Evolutionary conservation across 768 basidiomycete genomes (phyloP), one percentile per base, ranked within the genome.

Genomic region (Boletus rubescentipes): DNA sequence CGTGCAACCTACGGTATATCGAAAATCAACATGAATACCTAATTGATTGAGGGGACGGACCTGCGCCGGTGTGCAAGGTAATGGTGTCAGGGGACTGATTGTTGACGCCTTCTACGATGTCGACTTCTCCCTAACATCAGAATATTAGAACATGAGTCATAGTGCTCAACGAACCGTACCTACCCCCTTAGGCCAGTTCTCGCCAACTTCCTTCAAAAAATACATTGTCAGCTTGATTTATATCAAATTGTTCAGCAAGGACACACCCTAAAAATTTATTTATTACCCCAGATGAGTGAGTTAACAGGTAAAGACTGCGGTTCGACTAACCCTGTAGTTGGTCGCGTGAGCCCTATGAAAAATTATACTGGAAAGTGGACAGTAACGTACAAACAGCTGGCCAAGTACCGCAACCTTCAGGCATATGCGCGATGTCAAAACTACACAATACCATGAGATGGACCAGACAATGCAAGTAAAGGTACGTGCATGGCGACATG

Each of bases 361-460:
- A n/a, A n/a, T n/a, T n/a, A 38, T 1, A 46, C 10, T 12, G 1
- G 9, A 12, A 46, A 42, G 16, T 9, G 11, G 23, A 14, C 9
- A 32, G 34, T 11, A 31, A 69, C 67, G 10, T n/a, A 72, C 73
- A 74, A 9, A 71, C 43, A 36, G 71, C 71, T 11, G 72, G 73
- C 73, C 74, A 75, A 8, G 72, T 73, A 0, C 72, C 75, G 49
- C 75, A 76, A 15, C 71, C 75, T 30, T 67, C 59, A 1, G 75
- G 74, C 72, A 75, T 76, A 46, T 72, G 70, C 2, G 21, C 65
- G n/a, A 75, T 67, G 43, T 75, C 74, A 34, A 75, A 74, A 29
- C 68, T 70, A 48, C 5, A n/a, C n/a, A n/a, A n/a, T 1, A 4
- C 4, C 7, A 6, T 50, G 20, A 51, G 49, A 49, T 40, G 0